phyloP scores from a whole-genome alignment of 345 rosid species.

The Salix caprea region DNA sequence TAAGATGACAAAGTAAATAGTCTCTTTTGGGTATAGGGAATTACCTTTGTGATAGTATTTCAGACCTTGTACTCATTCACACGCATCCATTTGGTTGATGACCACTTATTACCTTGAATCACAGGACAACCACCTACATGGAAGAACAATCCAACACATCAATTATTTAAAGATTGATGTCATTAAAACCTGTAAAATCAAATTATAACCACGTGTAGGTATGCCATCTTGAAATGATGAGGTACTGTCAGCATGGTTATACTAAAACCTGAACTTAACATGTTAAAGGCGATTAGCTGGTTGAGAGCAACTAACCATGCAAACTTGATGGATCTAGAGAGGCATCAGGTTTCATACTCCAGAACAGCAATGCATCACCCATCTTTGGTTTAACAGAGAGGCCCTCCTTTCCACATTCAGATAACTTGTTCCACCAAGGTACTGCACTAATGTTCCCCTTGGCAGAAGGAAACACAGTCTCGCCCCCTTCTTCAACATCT shows the following conservation, averaged over 20 bases:
- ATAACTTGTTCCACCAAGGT: constrained; percentile 88
- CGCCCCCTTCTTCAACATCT: constrained; percentile 98
- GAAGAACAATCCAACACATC: constrained; percentile 7
- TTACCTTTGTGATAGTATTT: constrained; percentile 35
- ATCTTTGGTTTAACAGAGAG: constrained; percentile 83
- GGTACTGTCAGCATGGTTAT: background rate
- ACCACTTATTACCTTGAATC: constrained; percentile 92
- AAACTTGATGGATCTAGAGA: constrained; percentile 71
- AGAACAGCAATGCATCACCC: constrained; percentile 98
- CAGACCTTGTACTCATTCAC: constrained; percentile 63
- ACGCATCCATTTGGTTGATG: constrained; percentile 93
- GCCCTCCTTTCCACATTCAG: constrained; percentile 81
- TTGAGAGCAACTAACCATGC: constrained; percentile 59
- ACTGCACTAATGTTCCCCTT: constrained; percentile 74
- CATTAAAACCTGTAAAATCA: background rate
- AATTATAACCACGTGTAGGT: background rate
- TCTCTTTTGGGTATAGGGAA: background rate
- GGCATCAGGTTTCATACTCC: constrained; percentile 97
- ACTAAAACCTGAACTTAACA: background rate
- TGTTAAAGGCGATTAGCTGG: background rate
- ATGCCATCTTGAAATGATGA: background rate
- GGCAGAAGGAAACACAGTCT: constrained; percentile 89
- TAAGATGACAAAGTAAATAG: background rate
- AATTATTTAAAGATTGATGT: background rate
- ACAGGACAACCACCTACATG: constrained; percentile 86